These are phyloP conservation scores for Trametes polyzona DNA, from an alignment of 1,284 basidiomycete species.

Conservation along the genomic window DNA sequence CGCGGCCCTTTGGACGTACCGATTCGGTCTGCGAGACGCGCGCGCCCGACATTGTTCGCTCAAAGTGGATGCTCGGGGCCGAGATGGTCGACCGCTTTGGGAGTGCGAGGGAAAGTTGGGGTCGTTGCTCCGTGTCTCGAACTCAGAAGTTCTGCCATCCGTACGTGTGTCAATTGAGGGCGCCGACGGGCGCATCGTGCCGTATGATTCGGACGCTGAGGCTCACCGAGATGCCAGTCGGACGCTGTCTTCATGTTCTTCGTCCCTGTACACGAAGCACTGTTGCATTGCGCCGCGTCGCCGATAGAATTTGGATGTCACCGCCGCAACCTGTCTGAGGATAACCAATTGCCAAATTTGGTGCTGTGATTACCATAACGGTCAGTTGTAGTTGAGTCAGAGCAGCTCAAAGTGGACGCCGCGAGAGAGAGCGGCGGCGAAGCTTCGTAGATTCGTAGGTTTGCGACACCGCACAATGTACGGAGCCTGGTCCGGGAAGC, in stretches of 20 bases:
- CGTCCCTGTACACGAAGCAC: slow-evolving; percentile 3
- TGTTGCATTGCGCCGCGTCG: neutral
- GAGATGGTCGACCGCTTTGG: slow-evolving; percentile 12
- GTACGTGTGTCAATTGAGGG: no score
- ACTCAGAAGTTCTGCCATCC: neutral
- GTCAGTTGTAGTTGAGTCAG: slow-evolving; percentile 10
- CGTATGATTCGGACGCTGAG: neutral
- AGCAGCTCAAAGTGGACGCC: neutral
- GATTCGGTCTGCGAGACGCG: slow-evolving; percentile 6
- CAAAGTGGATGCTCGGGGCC: slow-evolving; percentile 11
- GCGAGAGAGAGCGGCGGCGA: neutral
- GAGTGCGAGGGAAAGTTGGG: slow-evolving; percentile 16
- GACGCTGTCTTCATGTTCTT: neutral
- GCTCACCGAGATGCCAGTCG: neutral
- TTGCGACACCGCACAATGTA: slow-evolving; percentile 1
- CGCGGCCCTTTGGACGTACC: slow-evolving; percentile 19
- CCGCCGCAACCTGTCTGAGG: neutral
- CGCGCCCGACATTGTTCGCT: slow-evolving; percentile 15
- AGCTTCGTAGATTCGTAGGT: neutral
- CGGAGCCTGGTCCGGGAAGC: no score
- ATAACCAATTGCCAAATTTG: slow-evolving; percentile 2
- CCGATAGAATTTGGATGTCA: neutral
- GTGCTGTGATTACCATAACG: slow-evolving; percentile 6
- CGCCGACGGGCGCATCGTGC: no score
- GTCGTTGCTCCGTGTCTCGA: slow-evolving; percentile 6